phyloP scores from a whole-genome alignment of 345 rosid species.

The Salix brachista region DNA sequence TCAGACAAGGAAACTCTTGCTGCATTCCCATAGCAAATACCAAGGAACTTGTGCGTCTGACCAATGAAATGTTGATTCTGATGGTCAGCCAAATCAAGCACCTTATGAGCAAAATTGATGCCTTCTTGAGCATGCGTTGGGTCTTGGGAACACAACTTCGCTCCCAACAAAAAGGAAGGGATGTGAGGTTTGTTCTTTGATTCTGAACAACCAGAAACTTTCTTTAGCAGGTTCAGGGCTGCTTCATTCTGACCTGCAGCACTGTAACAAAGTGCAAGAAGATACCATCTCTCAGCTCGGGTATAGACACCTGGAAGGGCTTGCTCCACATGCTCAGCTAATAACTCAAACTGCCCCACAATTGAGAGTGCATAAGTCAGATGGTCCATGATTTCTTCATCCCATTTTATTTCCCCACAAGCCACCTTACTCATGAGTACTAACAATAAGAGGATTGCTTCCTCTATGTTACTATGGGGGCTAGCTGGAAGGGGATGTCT shows the following conservation, averaged over 20 bases:
- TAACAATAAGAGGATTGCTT: constrained; percentile 74
- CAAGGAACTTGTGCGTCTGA: constrained; percentile 73
- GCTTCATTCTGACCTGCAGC: constrained; percentile 67
- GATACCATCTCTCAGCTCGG: constrained; percentile 81
- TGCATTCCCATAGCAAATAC: constrained; percentile 73
- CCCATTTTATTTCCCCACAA: constrained; percentile 68
- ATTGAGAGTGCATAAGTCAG: constrained; percentile 73
- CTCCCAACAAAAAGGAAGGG: constrained; percentile 68
- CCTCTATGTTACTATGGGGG: constrained; percentile 59
- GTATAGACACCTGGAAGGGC: constrained; percentile 61
- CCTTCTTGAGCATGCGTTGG: constrained; percentile 59
- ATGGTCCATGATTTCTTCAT: constrained; percentile 77
- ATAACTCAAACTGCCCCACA: constrained; percentile 57
- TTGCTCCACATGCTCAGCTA: constrained; percentile 73
- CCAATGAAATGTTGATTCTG: constrained; percentile 44
- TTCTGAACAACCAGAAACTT: constrained; percentile 64
- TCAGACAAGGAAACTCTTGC: constrained; percentile 72
- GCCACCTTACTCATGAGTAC: constrained; percentile 67
- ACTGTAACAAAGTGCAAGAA: constrained; percentile 81
- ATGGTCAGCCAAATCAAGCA: constrained; percentile 37
- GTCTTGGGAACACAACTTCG: constrained; percentile 71
- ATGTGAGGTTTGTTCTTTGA: constrained; percentile 49
- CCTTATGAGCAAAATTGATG: constrained; percentile 50
- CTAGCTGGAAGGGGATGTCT: constrained; percentile 37
- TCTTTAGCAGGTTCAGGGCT: constrained; percentile 68